Evolutionary conservation across 2,329 filamentous ascomycete species (phyloP), one percentile per base, ranked within the genome.

Genomic region (Penicillium paneum): DNA sequence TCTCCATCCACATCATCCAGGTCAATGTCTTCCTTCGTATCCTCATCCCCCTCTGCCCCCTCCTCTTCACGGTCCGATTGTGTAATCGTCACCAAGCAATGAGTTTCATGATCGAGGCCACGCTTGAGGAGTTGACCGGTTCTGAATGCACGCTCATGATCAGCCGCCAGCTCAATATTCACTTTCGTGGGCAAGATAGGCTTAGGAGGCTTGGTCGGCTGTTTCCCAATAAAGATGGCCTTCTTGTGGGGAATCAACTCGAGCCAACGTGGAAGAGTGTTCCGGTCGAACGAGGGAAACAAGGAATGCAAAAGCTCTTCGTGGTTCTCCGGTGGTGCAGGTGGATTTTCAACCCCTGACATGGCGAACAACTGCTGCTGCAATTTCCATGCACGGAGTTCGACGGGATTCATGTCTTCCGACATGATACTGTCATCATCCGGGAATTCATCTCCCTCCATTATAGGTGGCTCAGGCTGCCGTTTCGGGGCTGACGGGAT

Each of bases 111-210:
- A 51, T 79, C 76, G 8, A 77, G 72, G 11, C 74, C 71, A 28
- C 76, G 73, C 61, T 83, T 81, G 36, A 78, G 76, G 1, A 81
- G 79, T 26, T 84, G 81, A 0, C 86, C 86, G n/a, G 93, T 83
- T 52, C 86, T 85, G 70, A 97, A 99, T 26, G 83, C 80, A 64
- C 91, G 91, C 71, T 96, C 90, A 62, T 96, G 89, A 64, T 97
- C 94, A 43, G 84, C 81, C 3, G 90, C 88, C 32, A 97, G 78
- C 57, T 99, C 94, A 13, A 99, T 80, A 57, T 85, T 91, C 53
- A 96, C 81, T 73, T 99, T 99, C 19, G 88, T 92, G 0, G 91
- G 91, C 5, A 91, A 82, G 3, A 97, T 80, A 15, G 90, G 81
- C 72, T 92, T 94, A 0, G 91, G 90, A 38, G 86, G 86, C 72